A percentile compares a stretch with the other conserved stretches of the same genome.
phyloP scores from a whole-genome alignment of 331 rosid species.

The Ulmus americana region DNA sequence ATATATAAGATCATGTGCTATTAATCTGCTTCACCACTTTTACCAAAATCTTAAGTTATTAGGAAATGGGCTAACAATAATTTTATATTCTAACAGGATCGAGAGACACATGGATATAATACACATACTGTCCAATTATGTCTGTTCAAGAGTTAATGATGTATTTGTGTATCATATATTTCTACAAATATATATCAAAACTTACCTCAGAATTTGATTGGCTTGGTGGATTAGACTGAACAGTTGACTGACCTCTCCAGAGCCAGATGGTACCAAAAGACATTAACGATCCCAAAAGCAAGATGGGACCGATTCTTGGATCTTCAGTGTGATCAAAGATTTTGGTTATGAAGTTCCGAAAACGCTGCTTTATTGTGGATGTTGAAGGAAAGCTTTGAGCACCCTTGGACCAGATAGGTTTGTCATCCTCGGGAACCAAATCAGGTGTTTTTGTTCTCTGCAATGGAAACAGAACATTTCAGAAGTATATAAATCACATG shows the following conservation, averaged over 20 bases:
- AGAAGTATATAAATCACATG: background rate
- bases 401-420: constrained; percentile 56
- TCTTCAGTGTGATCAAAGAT: constrained; percentile 44
- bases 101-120: too few species aligned
- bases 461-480: constrained; percentile 15
- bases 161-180: too few species aligned
- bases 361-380: constrained; percentile 36
- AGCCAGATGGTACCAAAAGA: constrained; percentile 70
- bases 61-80: too few species aligned
- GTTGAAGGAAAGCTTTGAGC: constrained; percentile 41
- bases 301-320: constrained; percentile 75
- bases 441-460: constrained; percentile 69
- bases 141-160: too few species aligned
- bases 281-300: constrained; percentile 75
- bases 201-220: constrained; percentile 46
- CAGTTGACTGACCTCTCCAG: constrained; percentile 52
- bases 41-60: too few species aligned
- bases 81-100: too few species aligned
- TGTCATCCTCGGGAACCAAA: constrained; percentile 61
- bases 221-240: constrained; percentile 24
- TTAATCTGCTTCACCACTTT: too few species aligned
- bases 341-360: constrained; percentile 34
- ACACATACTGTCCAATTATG: too few species aligned
- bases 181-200: constrained; percentile 6
- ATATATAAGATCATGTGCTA: too few species aligned